Evolutionary conservation across 164 flowering plant species (phyloP).

Genomic region (Kalanchoe fedtschenkoi): DNA sequence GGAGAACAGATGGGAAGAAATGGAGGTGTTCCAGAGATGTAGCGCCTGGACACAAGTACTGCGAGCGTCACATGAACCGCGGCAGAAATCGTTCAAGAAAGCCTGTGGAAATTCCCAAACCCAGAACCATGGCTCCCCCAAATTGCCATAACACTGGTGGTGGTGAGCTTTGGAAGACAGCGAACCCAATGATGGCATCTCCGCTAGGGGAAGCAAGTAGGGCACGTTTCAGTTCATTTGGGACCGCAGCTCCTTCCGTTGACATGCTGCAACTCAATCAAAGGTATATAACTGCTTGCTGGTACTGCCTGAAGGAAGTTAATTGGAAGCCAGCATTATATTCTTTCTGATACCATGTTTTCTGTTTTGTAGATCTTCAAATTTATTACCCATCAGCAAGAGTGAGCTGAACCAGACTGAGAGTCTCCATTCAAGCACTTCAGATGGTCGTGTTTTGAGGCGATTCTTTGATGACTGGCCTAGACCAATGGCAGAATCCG

Average conservation of each 20-base stretch:
- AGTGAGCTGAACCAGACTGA: constrained; percentile 6
- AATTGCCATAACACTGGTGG: constrained; percentile 3
- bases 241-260: constrained; percentile 22
- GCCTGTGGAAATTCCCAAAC: constrained; percentile 90
- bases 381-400: constrained; percentile 18
- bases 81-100: constrained; percentile 99
- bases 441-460: constrained; percentile 40
- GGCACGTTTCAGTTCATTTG: constrained; percentile 19
- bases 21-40: constrained; percentile 95
- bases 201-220: constrained; percentile 18
- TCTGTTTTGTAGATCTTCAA: constrained; percentile 23
- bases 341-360: not conserved
- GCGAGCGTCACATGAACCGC: constrained; percentile 92
- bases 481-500: constrained; percentile 24
- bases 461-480: constrained; percentile 88
- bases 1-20: constrained; percentile 91
- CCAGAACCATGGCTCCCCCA: constrained; percentile 11
- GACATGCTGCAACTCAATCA: constrained; percentile 39
- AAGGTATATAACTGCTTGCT: constrained; percentile 33
- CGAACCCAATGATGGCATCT: constrained; percentile 9
- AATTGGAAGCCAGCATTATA: no score
- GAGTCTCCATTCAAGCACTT: constrained; percentile 14
- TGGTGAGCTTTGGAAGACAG: constrained; percentile 10
- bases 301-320: no score
- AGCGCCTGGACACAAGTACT: constrained; percentile 71